phyloP scores from a whole-genome alignment of 2,329 filamentous ascomycete genomes.

The Claviceps sp. region DNA sequence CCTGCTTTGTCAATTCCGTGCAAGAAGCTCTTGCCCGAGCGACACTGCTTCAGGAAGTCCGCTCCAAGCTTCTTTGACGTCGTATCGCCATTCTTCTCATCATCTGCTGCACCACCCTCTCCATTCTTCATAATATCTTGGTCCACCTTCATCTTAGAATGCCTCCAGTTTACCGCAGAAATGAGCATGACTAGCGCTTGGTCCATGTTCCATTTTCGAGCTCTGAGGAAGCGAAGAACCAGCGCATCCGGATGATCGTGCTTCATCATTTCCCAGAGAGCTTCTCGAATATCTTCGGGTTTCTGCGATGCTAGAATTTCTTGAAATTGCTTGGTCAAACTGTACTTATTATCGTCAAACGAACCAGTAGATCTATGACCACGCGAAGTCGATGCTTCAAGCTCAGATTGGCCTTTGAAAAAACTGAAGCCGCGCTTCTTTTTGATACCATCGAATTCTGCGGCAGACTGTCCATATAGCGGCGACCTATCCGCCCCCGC shows the following conservation, averaged over 20 bases:
- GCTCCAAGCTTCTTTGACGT: conserved; percentile 51
- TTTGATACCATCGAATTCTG: conserved; percentile 47
- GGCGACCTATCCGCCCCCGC: conserved; percentile 10
- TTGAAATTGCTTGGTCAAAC: conserved; percentile 74
- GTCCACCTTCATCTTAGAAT: conserved; percentile 74
- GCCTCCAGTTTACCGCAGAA: conserved; percentile 85
- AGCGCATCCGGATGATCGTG: conserved; percentile 86
- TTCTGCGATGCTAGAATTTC: conserved; percentile 64
- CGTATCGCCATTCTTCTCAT: conserved; percentile 41
- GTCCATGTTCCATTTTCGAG: conserved; percentile 92
- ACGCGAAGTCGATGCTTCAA: conserved; percentile 16
- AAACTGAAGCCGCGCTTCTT: conserved; percentile 56
- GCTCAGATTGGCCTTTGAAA: conserved; percentile 40
- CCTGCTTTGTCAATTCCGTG: conserved; percentile 78
- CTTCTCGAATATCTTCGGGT: conserved; percentile 64
- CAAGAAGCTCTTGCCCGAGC: conserved; percentile 85
- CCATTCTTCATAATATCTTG: conserved; percentile 72
- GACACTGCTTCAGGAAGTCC: conserved; percentile 72
- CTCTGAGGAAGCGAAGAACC: conserved; percentile 68
- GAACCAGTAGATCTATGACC: conserved; percentile 26
- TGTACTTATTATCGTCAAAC: conserved; percentile 78
- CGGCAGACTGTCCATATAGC: conserved; percentile 1
- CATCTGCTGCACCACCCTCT: conserved; percentile 51
- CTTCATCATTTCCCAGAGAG: conserved; percentile 92
- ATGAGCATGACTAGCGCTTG: conserved; percentile 90